These are phyloP conservation scores for Mycena venus DNA, from an alignment of 768 basidiomycete genomes.

Conservation along the genomic window DNA sequence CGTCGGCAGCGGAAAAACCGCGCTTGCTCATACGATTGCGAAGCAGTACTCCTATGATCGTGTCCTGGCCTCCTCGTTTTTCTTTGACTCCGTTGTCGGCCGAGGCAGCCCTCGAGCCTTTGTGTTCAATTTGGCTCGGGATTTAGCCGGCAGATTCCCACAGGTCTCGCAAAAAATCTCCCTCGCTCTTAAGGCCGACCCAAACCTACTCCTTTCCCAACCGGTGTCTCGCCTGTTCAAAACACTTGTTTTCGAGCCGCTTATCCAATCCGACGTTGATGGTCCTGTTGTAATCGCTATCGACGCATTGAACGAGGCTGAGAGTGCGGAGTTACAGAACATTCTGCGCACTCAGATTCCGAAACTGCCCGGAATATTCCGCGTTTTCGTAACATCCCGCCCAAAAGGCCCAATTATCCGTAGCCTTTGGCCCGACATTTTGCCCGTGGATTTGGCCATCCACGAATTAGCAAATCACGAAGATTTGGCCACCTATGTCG, in stretches of 20 bases:
- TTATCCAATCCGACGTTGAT: neutral
- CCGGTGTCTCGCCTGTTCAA: neutral
- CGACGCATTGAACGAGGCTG: conserved; percentile 42
- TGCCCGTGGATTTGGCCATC: conserved; percentile 17
- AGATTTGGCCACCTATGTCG: conserved; percentile 34
- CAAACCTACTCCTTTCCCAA: neutral
- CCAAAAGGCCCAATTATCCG: conserved; percentile 21
- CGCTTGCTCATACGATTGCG: too few species aligned
- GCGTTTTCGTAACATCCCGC: conserved; percentile 38
- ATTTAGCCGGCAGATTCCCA: neutral
- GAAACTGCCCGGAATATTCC: conserved; percentile 31
- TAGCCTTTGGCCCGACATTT: conserved; percentile 1
- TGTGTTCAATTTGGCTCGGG: neutral
- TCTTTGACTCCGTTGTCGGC: too few species aligned
- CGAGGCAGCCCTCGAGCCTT: too few species aligned
- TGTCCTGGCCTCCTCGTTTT: too few species aligned
- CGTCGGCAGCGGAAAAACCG: too few species aligned
- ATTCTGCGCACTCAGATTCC: conserved; percentile 33
- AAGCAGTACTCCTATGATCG: too few species aligned
- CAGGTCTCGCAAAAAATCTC: neutral
- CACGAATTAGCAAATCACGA: conserved; percentile 21
- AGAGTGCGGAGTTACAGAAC: conserved; percentile 21
- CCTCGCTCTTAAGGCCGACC: neutral
- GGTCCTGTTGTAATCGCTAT: conserved; percentile 25
- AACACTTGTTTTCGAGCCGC: neutral